These are phyloP conservation scores for Termitomyces sp. DNA, from an alignment of 768 basidiomycete genomes.

Conservation along the genomic window DNA sequence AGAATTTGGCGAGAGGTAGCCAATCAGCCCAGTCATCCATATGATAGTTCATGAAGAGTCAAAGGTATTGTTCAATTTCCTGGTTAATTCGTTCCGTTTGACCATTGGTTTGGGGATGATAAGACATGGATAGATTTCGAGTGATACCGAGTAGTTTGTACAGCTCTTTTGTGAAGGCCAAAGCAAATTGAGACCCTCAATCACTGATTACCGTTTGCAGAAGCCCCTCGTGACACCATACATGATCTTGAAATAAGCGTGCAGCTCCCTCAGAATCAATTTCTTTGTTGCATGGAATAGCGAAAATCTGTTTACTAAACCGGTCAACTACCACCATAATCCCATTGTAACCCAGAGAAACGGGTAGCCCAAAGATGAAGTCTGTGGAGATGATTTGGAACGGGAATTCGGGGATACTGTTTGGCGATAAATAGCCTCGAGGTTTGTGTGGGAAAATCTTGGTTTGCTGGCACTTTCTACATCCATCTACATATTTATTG, in stretches of 20 bases:
- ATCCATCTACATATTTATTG: slow-evolving; percentile 22
- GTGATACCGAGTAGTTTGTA: slow-evolving; percentile 2
- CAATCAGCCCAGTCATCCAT: slow-evolving; percentile 29
- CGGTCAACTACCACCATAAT: slow-evolving; percentile 29
- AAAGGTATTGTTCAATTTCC: slow-evolving; percentile 21
- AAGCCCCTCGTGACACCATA: slow-evolving; percentile 1
- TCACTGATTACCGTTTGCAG: slow-evolving; percentile 13
- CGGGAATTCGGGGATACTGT: slow-evolving; percentile 12
- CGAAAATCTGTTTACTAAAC: neutral
- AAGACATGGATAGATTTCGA: neutral
- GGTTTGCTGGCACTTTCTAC: slow-evolving; percentile 27
- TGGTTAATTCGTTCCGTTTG: slow-evolving; percentile 5
- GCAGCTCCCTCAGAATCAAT: neutral
- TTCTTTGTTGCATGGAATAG: neutral
- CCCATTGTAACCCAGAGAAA: slow-evolving; percentile 24
- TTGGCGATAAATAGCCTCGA: slow-evolving; percentile 10
- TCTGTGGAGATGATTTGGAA: slow-evolving; percentile 33
- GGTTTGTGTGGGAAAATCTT: slow-evolving; percentile 26
- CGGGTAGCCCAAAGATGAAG: slow-evolving; percentile 29
- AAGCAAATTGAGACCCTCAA: slow-evolving; percentile 13
- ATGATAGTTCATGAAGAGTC: slow-evolving; percentile 21
- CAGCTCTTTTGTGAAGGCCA: slow-evolving; percentile 2
- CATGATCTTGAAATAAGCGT: neutral
- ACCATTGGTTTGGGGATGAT: slow-evolving; percentile 5
- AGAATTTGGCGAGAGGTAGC: slow-evolving; percentile 28